Percentiles rank a stretch among this genome's conserved stretches.
Evolutionary conservation across 805 yeast species (phyloP).

Genomic region (Metschnikowia amazonensis): DNA sequence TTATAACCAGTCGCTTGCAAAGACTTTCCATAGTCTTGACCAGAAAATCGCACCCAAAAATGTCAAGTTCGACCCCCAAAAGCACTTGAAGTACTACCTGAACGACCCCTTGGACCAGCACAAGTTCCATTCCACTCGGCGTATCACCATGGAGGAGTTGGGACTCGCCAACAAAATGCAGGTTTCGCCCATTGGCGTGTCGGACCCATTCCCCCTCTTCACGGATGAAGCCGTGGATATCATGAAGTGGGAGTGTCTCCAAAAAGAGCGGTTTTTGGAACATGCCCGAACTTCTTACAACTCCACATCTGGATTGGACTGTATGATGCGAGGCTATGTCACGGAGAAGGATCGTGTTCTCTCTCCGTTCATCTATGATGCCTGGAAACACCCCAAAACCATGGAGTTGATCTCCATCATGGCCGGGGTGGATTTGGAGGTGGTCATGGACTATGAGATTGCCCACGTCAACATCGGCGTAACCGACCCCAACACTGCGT

Average conservation of each 20-base stretch:
- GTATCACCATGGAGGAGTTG: conserved; percentile 46
- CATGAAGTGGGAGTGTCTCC: conserved; percentile 53
- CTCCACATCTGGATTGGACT: conserved; percentile 49
- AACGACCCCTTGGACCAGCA: conserved; percentile 33
- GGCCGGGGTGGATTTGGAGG: conserved; percentile 56
- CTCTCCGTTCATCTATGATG: conserved; percentile 51
- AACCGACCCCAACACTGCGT: conserved; percentile 35
- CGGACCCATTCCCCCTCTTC: conserved; percentile 58
- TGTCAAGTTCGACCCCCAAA: conserved; percentile 33
- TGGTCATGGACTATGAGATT: conserved; percentile 55
- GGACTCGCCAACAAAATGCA: conserved; percentile 44
- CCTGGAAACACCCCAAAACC: conserved; percentile 59
- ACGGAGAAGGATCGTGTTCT: conserved; percentile 27
- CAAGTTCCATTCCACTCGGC: conserved; percentile 32
- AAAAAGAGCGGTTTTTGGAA: conserved; percentile 42
- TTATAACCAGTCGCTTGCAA: conserved; percentile 21
- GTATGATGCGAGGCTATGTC: conserved; percentile 49
- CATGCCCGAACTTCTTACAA: conserved; percentile 41
- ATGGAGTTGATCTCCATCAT: conserved; percentile 50
- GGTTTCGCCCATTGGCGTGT: conserved; percentile 53
- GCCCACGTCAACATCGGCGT: conserved; percentile 51
- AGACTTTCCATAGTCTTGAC: conserved; percentile 9
- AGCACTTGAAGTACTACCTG: conserved; percentile 31
- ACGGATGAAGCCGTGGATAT: conserved; percentile 57
- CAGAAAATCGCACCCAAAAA: conserved; percentile 6